Evolutionary conservation across 139 green algal genomes (phyloP).

Genomic region (Gonium pectorale): DNA sequence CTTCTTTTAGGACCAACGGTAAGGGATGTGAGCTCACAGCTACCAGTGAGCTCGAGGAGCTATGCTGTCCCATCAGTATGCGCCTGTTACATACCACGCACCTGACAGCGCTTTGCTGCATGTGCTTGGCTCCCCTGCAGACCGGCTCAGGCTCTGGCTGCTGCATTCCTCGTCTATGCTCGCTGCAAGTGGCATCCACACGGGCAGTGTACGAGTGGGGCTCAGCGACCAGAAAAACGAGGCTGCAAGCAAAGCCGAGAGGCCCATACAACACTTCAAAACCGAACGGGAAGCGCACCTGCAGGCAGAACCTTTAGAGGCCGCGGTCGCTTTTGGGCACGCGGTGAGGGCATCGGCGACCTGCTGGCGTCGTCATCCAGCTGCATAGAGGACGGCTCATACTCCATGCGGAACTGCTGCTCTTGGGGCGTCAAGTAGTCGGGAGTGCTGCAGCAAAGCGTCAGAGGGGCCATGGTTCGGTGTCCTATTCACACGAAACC

Average conservation of each 20-base stretch:
- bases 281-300: background rate
- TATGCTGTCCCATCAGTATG: too few relatives aligned
- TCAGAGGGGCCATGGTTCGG: too few relatives aligned
- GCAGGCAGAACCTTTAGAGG: background rate
- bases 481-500: too few relatives aligned
- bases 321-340: slow-evolving; percentile 47
- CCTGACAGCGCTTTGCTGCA: slow-evolving; percentile 54
- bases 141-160: slow-evolving; percentile 54
- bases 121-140: slow-evolving; percentile 52
- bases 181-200: too few relatives aligned
- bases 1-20: too few relatives aligned
- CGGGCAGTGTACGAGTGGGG: too few relatives aligned
- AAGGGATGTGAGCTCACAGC: too few relatives aligned
- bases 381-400: slow-evolving; percentile 45
- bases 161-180: slow-evolving; percentile 47
- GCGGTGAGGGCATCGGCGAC: slow-evolving; percentile 50
- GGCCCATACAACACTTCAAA: too few relatives aligned
- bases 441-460: slow-evolving; percentile 52
- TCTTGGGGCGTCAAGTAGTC: slow-evolving; percentile 69
- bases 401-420: slow-evolving; percentile 68
- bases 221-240: too few relatives aligned
- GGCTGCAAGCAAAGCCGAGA: too few relatives aligned
- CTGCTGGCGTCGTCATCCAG: slow-evolving; percentile 41
- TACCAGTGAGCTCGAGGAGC: too few relatives aligned
- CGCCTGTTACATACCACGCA: slow-evolving; percentile 6